A percentile compares a stretch with the other conserved stretches of the same genome.
These are phyloP conservation scores for Hortaea sp. DNA, from an alignment of 2,329 filamentous ascomycete genomes.

Conservation along the genomic window DNA sequence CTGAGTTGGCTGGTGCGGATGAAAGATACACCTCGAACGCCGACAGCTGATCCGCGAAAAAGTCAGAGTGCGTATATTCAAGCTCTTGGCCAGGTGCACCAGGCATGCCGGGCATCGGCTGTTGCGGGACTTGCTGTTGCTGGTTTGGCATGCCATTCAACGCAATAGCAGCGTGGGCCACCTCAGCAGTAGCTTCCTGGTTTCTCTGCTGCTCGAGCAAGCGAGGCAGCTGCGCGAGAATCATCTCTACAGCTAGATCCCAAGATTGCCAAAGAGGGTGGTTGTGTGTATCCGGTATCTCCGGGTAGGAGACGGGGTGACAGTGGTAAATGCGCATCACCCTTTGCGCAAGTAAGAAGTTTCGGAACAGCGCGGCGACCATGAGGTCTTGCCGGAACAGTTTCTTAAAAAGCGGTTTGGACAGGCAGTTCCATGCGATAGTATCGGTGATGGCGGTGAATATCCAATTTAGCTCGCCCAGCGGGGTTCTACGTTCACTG, in stretches of 20 bases:
- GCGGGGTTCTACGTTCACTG: conserved; percentile 82
- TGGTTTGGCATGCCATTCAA: conserved; percentile 5
- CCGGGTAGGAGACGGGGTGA: conserved; percentile 82
- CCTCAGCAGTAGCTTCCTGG: conserved; percentile 29
- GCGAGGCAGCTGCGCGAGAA: conserved; percentile 77
- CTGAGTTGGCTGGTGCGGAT: conserved; percentile 90
- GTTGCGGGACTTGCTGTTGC: neutral
- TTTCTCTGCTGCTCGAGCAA: conserved; percentile 66
- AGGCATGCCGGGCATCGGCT: conserved; percentile 2
- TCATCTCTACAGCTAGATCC: conserved; percentile 95
- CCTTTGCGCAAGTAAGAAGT: conserved; percentile 86
- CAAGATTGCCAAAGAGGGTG: conserved; percentile 95
- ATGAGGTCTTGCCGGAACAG: conserved; percentile 96
- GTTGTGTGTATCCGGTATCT: conserved; percentile 87
- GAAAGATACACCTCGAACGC: conserved; percentile 89
- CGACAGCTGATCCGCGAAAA: conserved; percentile 94
- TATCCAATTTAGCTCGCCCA: conserved; percentile 98
- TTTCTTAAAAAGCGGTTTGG: conserved; percentile 85
- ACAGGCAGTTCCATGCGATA: conserved; percentile 93
- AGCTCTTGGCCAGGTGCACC: conserved; percentile 45
- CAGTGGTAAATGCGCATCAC: conserved; percentile 96
- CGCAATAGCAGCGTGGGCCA: neutral
- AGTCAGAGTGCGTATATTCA: conserved; percentile 86
- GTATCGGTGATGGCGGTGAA: conserved; percentile 98
- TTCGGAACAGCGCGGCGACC: conserved; percentile 95